These are phyloP conservation scores for Arabidopsis suecica DNA, from an alignment of 345 rosid species.

Conservation along the genomic window DNA sequence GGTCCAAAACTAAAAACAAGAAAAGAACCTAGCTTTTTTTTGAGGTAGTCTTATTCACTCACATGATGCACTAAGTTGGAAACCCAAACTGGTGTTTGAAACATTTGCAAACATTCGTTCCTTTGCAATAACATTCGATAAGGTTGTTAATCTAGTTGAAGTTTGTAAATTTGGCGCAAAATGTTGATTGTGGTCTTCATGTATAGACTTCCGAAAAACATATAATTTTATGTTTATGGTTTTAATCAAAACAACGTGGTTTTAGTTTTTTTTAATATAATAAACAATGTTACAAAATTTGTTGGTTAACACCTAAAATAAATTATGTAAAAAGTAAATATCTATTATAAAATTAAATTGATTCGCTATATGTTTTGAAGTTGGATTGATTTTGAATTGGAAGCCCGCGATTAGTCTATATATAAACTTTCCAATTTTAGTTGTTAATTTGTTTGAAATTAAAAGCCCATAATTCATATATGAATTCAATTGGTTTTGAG, in stretches of 20 bases:
- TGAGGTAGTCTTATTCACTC: background rate
- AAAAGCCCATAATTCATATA: too few species aligned
- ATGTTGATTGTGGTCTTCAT: background rate
- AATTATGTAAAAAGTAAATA: too few species aligned
- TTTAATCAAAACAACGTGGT: background rate
- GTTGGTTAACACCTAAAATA: too few species aligned
- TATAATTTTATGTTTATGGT: background rate
- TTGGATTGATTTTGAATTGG: too few species aligned
- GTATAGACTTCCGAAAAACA: background rate
- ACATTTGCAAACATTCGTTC: background rate
- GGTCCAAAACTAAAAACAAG: background rate
- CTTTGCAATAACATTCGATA: background rate
- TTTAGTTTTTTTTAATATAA: too few species aligned
- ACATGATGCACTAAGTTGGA: background rate
- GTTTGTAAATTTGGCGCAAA: background rate
- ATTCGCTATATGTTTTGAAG: too few species aligned
- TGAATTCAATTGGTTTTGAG: too few species aligned
- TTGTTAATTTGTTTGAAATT: too few species aligned
- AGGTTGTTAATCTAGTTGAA: background rate
- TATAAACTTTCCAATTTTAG: too few species aligned
- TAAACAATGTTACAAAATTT: background rate
- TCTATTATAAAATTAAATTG: too few species aligned
- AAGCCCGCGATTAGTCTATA: too few species aligned
- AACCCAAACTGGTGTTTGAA: background rate
- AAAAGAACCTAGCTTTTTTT: background rate